Conservation (phyloP, 2,329 filamentous ascomycete genomes). For the Trichoderma sp. region DNA sequence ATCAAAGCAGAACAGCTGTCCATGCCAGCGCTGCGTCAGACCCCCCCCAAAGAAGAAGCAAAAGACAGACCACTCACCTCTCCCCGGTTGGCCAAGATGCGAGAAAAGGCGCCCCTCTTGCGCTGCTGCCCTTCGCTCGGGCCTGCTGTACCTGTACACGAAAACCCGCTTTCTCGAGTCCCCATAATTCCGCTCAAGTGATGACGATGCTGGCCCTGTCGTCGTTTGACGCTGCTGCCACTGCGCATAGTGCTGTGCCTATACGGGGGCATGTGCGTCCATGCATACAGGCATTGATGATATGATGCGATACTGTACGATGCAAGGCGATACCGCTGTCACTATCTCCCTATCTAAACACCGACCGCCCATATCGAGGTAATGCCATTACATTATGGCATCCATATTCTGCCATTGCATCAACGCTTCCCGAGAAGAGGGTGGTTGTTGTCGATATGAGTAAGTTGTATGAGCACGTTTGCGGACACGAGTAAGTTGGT, state of each 20-base stretch:
- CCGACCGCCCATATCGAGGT: not conserved
- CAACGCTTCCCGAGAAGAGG: not conserved
- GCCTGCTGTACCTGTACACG: not conserved
- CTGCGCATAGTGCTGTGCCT: not conserved
- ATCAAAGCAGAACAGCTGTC: not conserved
- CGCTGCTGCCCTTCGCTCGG: not conserved
- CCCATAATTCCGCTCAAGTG: conserved; percentile 16
- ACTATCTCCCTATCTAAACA: not conserved
- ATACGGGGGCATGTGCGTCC: not conserved
- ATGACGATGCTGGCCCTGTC: not conserved
- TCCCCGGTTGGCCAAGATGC: conserved; percentile 5
- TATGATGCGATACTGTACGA: not conserved
- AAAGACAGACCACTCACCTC: conserved; percentile 3
- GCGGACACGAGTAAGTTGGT: not conserved
- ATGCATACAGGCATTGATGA: not conserved
- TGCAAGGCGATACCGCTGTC: conserved; percentile 1
- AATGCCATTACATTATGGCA: conserved; percentile 5
- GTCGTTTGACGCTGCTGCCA: not conserved
- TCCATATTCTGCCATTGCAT: not conserved
- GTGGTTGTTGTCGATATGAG: not conserved
- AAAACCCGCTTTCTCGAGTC: conserved; percentile 1
- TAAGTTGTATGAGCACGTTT: not conserved
- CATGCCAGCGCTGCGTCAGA: conserved; percentile 18
- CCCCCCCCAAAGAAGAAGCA: not conserved
- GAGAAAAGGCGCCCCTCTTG: not conserved